phyloP scores from a whole-genome alignment of 257 asterid genomes.

The Petrea volubilis region DNA sequence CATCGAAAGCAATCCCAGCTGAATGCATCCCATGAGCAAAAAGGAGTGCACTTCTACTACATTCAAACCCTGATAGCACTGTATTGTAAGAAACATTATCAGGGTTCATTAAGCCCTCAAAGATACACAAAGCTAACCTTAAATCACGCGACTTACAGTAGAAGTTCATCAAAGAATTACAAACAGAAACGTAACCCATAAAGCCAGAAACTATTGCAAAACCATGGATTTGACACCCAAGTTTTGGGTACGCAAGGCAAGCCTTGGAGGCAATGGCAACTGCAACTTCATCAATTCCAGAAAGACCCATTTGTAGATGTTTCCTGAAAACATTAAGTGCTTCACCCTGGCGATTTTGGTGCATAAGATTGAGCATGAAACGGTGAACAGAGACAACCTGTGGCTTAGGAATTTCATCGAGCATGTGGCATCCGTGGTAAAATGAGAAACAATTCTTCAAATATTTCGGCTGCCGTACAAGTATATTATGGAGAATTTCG shows the following conservation, averaged over 20 bases:
- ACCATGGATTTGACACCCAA: conserved; percentile 73
- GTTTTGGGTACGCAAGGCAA: conserved; percentile 43
- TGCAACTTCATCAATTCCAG: conserved; percentile 61
- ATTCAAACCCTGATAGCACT: conserved; percentile 67
- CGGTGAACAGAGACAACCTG: conserved; percentile 39
- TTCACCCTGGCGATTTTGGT: conserved; percentile 42
- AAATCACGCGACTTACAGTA: conserved; percentile 59
- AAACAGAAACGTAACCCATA: conserved; percentile 41
- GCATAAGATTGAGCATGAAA: conserved; percentile 60
- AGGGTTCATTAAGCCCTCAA: conserved; percentile 49
- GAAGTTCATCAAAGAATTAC: conserved; percentile 87
- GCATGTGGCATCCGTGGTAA: conserved; percentile 47
- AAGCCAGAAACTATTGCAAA: conserved; percentile 54
- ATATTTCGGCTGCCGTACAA: background rate
- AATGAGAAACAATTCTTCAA: conserved; percentile 6
- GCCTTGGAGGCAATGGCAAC: conserved; percentile 75
- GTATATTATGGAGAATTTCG: conserved; percentile 24
- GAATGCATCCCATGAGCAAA: conserved; percentile 65
- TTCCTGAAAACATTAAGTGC: conserved; percentile 60
- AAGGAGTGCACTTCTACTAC: conserved; percentile 50
- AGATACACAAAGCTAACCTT: conserved; percentile 48
- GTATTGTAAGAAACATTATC: conserved; percentile 85
- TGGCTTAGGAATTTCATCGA: conserved; percentile 62
- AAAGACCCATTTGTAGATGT: conserved; percentile 51
- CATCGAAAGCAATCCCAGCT: conserved; percentile 59